Conservation (phyloP, 331 rosid species). For the Spiraea crenata region DNA sequence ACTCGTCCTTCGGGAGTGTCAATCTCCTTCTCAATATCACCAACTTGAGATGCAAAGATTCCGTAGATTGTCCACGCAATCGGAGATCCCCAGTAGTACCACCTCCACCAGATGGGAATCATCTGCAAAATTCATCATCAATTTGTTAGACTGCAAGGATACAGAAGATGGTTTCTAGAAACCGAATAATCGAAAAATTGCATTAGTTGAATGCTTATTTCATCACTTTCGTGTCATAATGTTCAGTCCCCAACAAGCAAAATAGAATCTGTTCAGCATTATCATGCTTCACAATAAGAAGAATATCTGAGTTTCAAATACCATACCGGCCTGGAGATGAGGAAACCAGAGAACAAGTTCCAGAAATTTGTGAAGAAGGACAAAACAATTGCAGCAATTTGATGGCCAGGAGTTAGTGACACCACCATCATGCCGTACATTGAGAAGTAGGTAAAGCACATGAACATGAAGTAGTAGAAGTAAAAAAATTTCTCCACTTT, state of each 20-base stretch:
- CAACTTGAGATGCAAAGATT: conserved; percentile 14
- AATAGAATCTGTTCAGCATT: background rate
- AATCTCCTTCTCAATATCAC: background rate
- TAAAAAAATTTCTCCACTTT: conserved; percentile 26
- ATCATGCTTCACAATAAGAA: background rate
- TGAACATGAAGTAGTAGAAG: conserved; percentile 32
- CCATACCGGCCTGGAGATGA: conserved; percentile 43
- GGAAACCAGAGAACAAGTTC: conserved; percentile 58
- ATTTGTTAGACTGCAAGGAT: background rate
- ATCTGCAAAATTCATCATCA: conserved; percentile 1
- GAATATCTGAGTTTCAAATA: background rate
- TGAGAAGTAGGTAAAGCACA: conserved; percentile 30
- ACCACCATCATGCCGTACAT: conserved; percentile 46
- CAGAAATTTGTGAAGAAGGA: conserved; percentile 40
- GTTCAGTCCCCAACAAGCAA: background rate
- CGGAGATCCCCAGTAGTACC: conserved; percentile 24
- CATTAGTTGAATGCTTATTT: background rate
- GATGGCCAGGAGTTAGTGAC: conserved; percentile 43
- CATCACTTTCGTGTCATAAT: background rate
- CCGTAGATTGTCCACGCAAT: conserved; percentile 23
- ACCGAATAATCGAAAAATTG: no score
- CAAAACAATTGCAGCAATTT: conserved; percentile 37
- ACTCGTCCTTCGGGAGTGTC: background rate
- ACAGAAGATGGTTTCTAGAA: background rate
- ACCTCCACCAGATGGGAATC: conserved; percentile 26